Percentiles rank a stretch among this genome's conserved stretches.
These are phyloP conservation scores for Pelargonium myrrhifolium DNA, from an alignment of 441 rosid species.

Conservation along the genomic window DNA sequence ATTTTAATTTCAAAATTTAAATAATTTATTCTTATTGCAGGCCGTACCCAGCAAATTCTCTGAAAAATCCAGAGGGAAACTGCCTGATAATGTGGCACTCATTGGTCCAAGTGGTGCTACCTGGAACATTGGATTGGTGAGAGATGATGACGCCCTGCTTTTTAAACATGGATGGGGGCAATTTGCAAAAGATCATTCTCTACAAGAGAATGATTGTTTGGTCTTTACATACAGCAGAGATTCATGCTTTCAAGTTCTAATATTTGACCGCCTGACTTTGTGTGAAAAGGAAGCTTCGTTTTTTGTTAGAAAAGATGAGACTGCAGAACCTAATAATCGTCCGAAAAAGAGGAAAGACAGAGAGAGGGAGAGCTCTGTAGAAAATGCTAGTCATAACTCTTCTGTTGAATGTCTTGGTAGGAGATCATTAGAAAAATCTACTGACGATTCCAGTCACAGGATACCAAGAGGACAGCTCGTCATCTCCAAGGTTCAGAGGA, in stretches of 20 bases:
- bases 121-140: not conserved
- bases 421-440: not conserved
- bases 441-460: not conserved
- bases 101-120: not conserved
- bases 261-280: not conserved
- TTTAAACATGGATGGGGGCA: not conserved
- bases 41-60: not conserved
- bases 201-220: not conserved
- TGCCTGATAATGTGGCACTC: not conserved
- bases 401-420: not conserved
- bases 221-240: not conserved
- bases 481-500: not conserved
- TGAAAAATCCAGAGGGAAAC: not conserved
- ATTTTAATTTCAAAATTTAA: not conserved
- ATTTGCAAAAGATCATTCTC: constrained; percentile 2
- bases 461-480: not conserved
- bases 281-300: constrained; percentile 2
- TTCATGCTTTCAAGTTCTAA: not conserved
- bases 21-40: not conserved
- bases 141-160: not conserved
- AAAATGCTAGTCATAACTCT: not conserved
- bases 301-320: not conserved
- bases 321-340: not conserved
- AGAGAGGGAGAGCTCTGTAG: not conserved
- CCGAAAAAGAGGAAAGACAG: not conserved